These are phyloP conservation scores for Schwanniomyces vanrijiae DNA, from an alignment of 805 yeast genomes.

Conservation along the genomic window DNA sequence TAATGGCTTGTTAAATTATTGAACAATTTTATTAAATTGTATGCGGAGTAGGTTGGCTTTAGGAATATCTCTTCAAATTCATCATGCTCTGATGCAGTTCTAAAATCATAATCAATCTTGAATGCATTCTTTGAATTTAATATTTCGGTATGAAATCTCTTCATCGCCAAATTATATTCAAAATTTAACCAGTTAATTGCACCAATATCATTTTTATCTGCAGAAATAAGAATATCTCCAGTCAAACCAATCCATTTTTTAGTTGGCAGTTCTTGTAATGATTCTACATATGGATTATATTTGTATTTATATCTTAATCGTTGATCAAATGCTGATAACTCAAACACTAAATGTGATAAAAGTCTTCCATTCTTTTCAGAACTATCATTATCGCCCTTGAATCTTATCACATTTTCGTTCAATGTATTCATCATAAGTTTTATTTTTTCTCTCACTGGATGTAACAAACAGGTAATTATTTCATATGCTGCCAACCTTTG, in stretches of 20 bases:
- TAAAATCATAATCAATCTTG: slow-evolving; percentile 56
- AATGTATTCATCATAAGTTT: slow-evolving; percentile 18
- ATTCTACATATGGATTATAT: slow-evolving; percentile 41
- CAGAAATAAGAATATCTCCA: slow-evolving; percentile 35
- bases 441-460: slow-evolving; percentile 47
- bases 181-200: slow-evolving; percentile 50
- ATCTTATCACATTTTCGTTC: slow-evolving; percentile 21
- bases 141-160: slow-evolving; percentile 51
- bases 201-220: slow-evolving; percentile 31
- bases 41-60: slow-evolving; percentile 63
- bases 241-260: slow-evolving; percentile 50
- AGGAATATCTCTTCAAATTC: slow-evolving; percentile 7
- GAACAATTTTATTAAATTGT: slow-evolving; percentile 54
- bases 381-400: slow-evolving; percentile 13
- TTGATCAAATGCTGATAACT: slow-evolving; percentile 59
- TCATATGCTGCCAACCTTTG: slow-evolving; percentile 34
- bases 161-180: slow-evolving; percentile 52
- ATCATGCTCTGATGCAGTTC: slow-evolving; percentile 16
- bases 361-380: slow-evolving; percentile 44
- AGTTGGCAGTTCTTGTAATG: slow-evolving; percentile 17
- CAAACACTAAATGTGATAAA: slow-evolving; percentile 58
- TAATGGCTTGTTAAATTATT: slow-evolving; percentile 58
- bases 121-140: slow-evolving; percentile 50
- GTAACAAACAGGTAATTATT: slow-evolving; percentile 46
- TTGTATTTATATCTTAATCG: slow-evolving; percentile 43